Evolutionary conservation across 768 basidiomycete genomes (phyloP), one percentile per base, ranked within the genome.

Genomic region (Ephemerocybe angulata): DNA sequence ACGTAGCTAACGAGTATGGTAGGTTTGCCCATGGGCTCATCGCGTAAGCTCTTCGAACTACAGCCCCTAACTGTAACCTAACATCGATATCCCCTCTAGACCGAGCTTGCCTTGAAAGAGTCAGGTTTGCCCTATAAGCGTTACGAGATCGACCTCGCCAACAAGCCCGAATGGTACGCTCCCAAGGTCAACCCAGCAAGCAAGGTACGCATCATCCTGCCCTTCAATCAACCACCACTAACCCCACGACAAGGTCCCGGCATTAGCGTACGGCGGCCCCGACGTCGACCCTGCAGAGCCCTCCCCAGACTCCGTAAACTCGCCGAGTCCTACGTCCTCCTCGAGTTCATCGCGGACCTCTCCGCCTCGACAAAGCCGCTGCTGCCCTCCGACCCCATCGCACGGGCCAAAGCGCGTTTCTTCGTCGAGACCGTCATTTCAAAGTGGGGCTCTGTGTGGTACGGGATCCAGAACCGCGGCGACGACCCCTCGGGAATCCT

Each of bases 141-240:
- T 15, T 85, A 71, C 56, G 78, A 86, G 58, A 79, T 88, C 48
- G 82, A 87, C 59, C 67, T 88, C 12, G 49, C 54, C 58, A 83
- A 84, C 71, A 88, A 88, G 69, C 86, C 86, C 1, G 81, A 78
- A 49, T 87, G 85, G 86, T 87, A 85, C 62, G 79, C 79, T 0
- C 76, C 78, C 0, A 76, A 82, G 55, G 78, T 88, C 30, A 88
- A 87, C 68, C 81, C 82, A 1, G 84, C 78, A 1, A 79, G 80
- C 70, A 87, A 86, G 77, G 86, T 83, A 60, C 13, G 63, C 61
- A 15, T n/a, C n/a, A 35, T 31, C 25, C 15, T 13, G 13, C 17
- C 11, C 28, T 22, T 25, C 44, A 10, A 35, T 24, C 38, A 44
- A 11, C 29, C 27, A 4, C 50, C 8, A 29, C 25, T 40, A 19